These are phyloP conservation scores for Picea abies DNA, from an alignment of 83 land plant genomes.

Conservation along the genomic window DNA sequence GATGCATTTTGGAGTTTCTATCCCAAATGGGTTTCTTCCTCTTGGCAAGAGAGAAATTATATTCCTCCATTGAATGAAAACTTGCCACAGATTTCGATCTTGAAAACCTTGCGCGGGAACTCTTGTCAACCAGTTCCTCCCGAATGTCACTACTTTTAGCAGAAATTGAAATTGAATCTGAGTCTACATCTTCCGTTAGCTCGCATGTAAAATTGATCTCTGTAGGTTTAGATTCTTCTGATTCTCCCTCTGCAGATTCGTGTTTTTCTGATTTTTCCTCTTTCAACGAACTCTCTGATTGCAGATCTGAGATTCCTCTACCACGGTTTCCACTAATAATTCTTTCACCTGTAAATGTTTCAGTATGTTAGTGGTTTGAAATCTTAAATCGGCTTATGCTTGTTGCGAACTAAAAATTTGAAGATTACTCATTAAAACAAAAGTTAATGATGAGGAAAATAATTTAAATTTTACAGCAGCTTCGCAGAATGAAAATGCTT, in stretches of 20 bases:
- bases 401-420: not conserved
- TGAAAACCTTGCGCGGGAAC: not conserved
- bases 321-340: not conserved
- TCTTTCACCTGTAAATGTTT: not conserved
- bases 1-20: slow-evolving; percentile 1
- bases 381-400: not conserved
- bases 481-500: too few species aligned
- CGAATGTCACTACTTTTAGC: not conserved
- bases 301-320: not conserved
- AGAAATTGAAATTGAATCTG: too few species aligned
- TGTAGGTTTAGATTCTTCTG: not conserved
- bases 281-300: not conserved
- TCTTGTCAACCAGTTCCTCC: not conserved
- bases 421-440: not conserved
- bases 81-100: not conserved
- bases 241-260: not conserved
- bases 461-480: too few species aligned
- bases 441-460: not conserved
- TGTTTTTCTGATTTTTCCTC: not conserved
- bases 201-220: slow-evolving; percentile 1
- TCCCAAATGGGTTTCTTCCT: not conserved
- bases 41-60: not conserved
- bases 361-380: not conserved
- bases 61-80: not conserved
- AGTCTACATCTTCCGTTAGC: not conserved